phyloP scores from a whole-genome alignment of 73 alveolate genomes.

The Tetrahymena borealis region DNA sequence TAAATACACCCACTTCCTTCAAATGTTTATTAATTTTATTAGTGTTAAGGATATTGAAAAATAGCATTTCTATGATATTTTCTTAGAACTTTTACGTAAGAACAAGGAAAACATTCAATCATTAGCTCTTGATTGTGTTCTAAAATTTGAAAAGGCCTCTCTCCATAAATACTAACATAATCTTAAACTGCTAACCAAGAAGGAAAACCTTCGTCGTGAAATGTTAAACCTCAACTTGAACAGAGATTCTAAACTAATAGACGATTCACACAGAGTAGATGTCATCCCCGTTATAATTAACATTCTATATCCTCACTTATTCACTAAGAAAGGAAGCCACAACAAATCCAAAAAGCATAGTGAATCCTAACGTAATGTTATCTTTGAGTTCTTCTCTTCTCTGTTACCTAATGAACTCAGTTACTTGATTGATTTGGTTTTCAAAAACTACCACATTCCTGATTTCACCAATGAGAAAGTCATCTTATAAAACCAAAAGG shows the following conservation, averaged over 20 bases:
- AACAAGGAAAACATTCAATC: not conserved
- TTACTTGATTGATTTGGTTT: not conserved
- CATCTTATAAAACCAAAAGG: not conserved
- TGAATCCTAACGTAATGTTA: not conserved
- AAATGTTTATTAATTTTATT: not conserved
- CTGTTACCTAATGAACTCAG: not conserved
- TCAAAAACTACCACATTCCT: not conserved
- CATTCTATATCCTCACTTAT: not conserved
- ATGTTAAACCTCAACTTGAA: not conserved
- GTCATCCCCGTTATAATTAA: not conserved
- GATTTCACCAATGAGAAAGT: not conserved
- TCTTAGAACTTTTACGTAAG: not conserved
- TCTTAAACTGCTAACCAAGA: not conserved
- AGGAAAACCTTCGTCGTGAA: not conserved
- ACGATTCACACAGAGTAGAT: not conserved
- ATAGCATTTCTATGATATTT: not conserved
- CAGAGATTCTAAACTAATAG: not conserved
- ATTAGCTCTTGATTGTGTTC: not conserved
- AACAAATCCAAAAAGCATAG: not conserved
- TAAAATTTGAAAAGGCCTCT: not conserved
- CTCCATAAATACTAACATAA: not conserved
- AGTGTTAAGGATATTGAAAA: not conserved
- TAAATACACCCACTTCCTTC: not conserved
- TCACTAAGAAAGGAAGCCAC: not conserved
- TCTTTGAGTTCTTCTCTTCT: not conserved